Percentiles rank a stretch among this genome's conserved stretches.
phyloP scores from a whole-genome alignment of 495 filamentous ascomycete genomes.

The Penicillium herquei region DNA sequence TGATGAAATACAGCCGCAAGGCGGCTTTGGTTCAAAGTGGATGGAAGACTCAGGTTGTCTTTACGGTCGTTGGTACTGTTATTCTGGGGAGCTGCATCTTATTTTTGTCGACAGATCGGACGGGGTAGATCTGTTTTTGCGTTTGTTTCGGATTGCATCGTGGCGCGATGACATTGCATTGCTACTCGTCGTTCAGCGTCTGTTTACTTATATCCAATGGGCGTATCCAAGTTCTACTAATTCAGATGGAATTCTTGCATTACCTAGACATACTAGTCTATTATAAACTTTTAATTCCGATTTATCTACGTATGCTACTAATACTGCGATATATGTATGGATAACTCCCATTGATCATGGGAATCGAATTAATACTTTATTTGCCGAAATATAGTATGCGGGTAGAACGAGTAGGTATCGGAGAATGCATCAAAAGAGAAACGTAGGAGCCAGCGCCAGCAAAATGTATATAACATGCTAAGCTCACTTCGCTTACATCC shows the following conservation, averaged over 20 bases:
- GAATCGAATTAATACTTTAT: neutral
- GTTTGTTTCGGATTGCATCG: neutral
- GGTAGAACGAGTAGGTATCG: conserved; percentile 5
- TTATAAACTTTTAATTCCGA: too few relatives aligned
- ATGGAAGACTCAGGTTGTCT: conserved; percentile 83
- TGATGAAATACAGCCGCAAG: conserved; percentile 77
- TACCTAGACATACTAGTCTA: too few relatives aligned
- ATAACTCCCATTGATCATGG: too few relatives aligned
- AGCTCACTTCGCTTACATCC: conserved; percentile 58
- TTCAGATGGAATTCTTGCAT: too few relatives aligned
- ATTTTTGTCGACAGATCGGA: conserved; percentile 54
- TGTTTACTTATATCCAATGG: neutral
- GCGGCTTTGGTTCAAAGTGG: conserved; percentile 87
- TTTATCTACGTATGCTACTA: too few relatives aligned
- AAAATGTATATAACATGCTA: neutral
- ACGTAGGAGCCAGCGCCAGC: neutral
- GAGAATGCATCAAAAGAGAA: conserved; percentile 10
- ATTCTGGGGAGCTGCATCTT: conserved; percentile 81
- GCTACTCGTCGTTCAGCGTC: neutral
- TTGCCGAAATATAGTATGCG: neutral
- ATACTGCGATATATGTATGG: neutral
- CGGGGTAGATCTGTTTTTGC: neutral
- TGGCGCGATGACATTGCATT: conserved; percentile 7
- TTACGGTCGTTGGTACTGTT: conserved; percentile 70
- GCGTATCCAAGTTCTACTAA: too few relatives aligned